Conservation (phyloP, 202 grass and related monocot species). For the Eragrostis tef region DNA sequence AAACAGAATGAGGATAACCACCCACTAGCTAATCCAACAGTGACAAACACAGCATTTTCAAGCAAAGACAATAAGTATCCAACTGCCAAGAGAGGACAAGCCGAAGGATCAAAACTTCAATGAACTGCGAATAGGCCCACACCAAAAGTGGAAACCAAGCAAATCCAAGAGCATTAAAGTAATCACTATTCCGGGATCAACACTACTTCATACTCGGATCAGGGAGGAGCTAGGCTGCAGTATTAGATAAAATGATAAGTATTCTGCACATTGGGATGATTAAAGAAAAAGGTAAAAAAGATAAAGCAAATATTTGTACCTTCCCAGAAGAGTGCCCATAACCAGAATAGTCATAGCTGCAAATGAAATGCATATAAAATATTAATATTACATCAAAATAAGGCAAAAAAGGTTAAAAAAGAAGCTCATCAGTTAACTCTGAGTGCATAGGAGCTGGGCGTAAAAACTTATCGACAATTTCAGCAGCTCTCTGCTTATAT, state of each 20-base stretch:
- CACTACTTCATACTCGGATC: not conserved
- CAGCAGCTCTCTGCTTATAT: too few relatives aligned
- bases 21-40: constrained; percentile 11
- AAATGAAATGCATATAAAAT: constrained; percentile 11
- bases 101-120: too few relatives aligned
- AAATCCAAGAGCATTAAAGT: constrained; percentile 17
- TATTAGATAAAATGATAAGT: constrained; percentile 34
- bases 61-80: not conserved
- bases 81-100: not conserved
- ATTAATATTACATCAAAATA: constrained; percentile 32
- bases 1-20: not conserved
- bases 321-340: constrained; percentile 82
- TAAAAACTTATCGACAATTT: constrained; percentile 1
- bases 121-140: not conserved
- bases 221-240: constrained; percentile 64
- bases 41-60: not conserved
- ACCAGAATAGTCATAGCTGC: constrained; percentile 86
- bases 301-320: constrained; percentile 40
- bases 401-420: constrained; percentile 7
- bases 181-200: not conserved
- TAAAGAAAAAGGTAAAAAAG: not conserved
- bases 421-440: constrained; percentile 18
- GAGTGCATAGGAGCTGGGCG: not conserved
- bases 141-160: not conserved
- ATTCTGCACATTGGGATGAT: constrained; percentile 16